phyloP scores from a whole-genome alignment of 1,139 yeast genomes.

The Yamadazyma atlantica region DNA sequence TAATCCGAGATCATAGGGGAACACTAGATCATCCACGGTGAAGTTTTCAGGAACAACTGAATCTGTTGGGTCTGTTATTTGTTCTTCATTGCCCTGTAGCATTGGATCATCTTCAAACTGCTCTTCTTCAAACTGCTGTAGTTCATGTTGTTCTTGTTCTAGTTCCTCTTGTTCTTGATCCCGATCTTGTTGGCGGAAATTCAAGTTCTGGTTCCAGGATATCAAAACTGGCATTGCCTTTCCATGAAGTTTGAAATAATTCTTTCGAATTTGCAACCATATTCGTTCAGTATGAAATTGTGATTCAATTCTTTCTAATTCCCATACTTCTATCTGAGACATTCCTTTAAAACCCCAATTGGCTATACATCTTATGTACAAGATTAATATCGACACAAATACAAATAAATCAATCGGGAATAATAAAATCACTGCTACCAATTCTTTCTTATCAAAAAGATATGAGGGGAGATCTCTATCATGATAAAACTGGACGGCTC shows the following conservation, averaged over 20 bases:
- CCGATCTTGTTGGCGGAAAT: constrained; percentile 18
- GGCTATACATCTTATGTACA: constrained; percentile 60
- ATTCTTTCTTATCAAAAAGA: constrained; percentile 51
- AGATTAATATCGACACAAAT: constrained; percentile 52
- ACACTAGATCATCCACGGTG: constrained; percentile 58
- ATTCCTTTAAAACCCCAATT: constrained; percentile 65
- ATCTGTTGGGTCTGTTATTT: too few relatives aligned
- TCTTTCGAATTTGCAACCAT: constrained; percentile 51
- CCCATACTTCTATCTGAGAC: constrained; percentile 95
- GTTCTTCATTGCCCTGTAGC: too few relatives aligned
- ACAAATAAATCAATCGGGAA: constrained; percentile 61
- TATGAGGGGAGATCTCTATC: constrained; percentile 61
- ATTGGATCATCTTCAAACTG: too few relatives aligned
- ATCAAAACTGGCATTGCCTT: constrained; percentile 45
- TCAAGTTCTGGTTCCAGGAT: constrained; percentile 42
- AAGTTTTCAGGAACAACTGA: constrained; percentile 31
- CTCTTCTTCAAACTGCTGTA: too few relatives aligned
- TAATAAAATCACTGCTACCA: constrained; percentile 56
- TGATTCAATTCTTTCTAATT: constrained; percentile 73
- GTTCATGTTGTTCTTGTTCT: too few relatives aligned
- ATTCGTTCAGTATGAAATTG: constrained; percentile 55
- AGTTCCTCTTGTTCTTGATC: too few relatives aligned
- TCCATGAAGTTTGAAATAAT: constrained; percentile 44
- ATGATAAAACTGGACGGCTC: constrained; percentile 48
- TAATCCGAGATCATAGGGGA: constrained; percentile 80